Evolutionary conservation across 2,329 filamentous ascomycete species (phyloP), one percentile per base, ranked within the genome.

Genomic region (Claviceps humidiphila): DNA sequence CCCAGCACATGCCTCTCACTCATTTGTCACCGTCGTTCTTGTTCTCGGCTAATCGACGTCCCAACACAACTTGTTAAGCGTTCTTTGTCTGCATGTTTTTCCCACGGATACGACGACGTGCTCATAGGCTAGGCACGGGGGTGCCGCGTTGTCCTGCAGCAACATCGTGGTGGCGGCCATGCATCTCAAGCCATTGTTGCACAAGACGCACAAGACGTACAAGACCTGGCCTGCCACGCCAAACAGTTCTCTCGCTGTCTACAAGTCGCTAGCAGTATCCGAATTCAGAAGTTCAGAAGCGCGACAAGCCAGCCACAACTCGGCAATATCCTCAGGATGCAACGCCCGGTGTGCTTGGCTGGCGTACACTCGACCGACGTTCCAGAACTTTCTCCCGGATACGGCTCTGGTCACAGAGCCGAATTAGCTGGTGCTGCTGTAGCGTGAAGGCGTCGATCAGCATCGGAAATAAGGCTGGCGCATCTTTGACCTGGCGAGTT

Each of bases 241-340:
- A 45, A 43, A 30, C 40, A 37, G 46, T 39, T 51, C 45, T 49
- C 41, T 40, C 49, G 24, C 45, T 54, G 52, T 46, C 44, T 49
- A 45, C 41, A 49, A 22, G 46, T 54, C 52, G 52, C 52, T 51
- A 54, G 45, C 39, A 47, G 52, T 51, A 49, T 40, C 52, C 49
- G 14, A 17, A 51, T 54, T 47, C 44, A 51, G 52, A 49, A 39
- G 39, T 54, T 49, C 44, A 51, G 52, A 49, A 39, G 39, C 45
- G 39, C 37, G 49, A 44, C 52, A 48, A 46, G 48, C 22, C 30
- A 43, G 52, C 52, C 43, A 53, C 48, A 34, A 14, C 49, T 24
- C 39, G 47, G 24, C 22, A 22, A 26, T 41, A 40, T 13, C 13
- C 40, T 47, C 20, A 45, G 34, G 14, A 30, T 44, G 49, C 42